These are phyloP conservation scores for Chlamydomonas incerta DNA, from an alignment of 139 green algal genomes.

Conservation along the genomic window DNA sequence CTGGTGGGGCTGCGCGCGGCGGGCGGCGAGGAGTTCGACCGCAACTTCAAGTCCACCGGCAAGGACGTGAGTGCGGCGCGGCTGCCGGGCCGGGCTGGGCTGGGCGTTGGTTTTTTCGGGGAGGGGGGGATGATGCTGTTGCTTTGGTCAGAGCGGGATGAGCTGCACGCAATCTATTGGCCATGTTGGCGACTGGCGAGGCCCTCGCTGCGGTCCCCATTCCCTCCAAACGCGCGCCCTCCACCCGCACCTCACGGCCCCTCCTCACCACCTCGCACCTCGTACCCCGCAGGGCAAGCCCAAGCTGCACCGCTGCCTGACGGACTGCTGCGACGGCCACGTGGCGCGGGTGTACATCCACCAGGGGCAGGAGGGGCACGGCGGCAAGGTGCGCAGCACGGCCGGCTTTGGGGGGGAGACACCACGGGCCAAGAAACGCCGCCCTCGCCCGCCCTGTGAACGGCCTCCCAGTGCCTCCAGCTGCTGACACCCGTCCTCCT, in stretches of 20 bases:
- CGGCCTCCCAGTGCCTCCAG: too few relatives aligned
- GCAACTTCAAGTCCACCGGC: background rate
- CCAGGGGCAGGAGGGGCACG: background rate
- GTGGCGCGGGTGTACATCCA: slow-evolving; percentile 13
- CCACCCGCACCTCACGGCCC: background rate
- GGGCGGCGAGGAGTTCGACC: slow-evolving; percentile 14
- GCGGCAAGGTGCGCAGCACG: background rate
- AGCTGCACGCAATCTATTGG: too few relatives aligned
- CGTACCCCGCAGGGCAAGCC: slow-evolving; percentile 13
- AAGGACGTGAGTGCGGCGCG: slow-evolving; percentile 1
- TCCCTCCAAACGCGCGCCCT: too few relatives aligned
- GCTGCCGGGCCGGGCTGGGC: too few relatives aligned
- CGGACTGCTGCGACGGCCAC: slow-evolving; percentile 30
- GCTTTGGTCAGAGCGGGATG: too few relatives aligned
- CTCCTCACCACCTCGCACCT: background rate
- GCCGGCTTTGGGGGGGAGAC: too few relatives aligned
- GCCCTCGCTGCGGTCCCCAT: too few relatives aligned
- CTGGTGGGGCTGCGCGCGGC: slow-evolving; percentile 2
- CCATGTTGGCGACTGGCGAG: too few relatives aligned
- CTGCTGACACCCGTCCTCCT: too few relatives aligned
- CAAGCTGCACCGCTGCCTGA: slow-evolving; percentile 43
- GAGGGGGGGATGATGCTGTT: background rate
- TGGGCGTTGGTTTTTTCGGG: background rate
- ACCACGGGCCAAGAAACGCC: too few relatives aligned
- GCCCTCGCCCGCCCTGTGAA: too few relatives aligned